Percentiles rank a stretch among this genome's conserved stretches.
phyloP scores from a whole-genome alignment of 805 yeast genomes.

The Jamesozyma jinghongensis region DNA sequence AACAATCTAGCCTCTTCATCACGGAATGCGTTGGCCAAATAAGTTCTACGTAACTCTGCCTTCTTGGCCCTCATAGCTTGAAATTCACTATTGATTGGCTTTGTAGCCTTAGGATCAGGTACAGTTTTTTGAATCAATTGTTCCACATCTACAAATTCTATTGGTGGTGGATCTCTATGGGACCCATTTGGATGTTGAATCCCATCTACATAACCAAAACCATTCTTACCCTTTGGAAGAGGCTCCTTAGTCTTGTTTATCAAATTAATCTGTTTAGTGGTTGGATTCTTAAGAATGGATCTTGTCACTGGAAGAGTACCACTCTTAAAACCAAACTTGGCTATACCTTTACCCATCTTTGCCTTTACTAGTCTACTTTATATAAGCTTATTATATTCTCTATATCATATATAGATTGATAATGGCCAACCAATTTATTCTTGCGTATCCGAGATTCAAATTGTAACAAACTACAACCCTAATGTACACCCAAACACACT shows the following conservation, averaged over 20 bases:
- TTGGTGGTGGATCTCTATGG: constrained; percentile 45
- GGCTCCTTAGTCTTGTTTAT: constrained; percentile 36
- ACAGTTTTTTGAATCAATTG: constrained; percentile 49
- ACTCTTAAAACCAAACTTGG: constrained; percentile 49
- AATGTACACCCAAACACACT: no score
- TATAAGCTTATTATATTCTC: no score
- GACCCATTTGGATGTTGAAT: constrained; percentile 58
- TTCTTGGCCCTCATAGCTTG: constrained; percentile 25
- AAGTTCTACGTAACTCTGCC: constrained; percentile 64
- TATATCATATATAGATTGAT: no score
- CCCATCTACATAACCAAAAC: constrained; percentile 59
- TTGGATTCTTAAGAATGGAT: constrained; percentile 61
- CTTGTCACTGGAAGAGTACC: constrained; percentile 79
- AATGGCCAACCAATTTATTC: no score
- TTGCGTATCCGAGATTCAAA: no score
- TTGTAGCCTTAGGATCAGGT: constrained; percentile 33
- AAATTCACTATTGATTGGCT: constrained; percentile 6
- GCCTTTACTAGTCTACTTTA: no score
- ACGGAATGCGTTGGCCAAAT: constrained; percentile 52
- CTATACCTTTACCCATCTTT: constrained; percentile 44
- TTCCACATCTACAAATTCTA: constrained; percentile 49
- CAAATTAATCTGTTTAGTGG: constrained; percentile 36
- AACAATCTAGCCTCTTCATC: constrained; percentile 44
- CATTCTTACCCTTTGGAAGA: constrained; percentile 36
- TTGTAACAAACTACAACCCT: no score